These are phyloP conservation scores for Paramecium biaurelia DNA, from an alignment of 73 alveolate species.

Conservation along the genomic window DNA sequence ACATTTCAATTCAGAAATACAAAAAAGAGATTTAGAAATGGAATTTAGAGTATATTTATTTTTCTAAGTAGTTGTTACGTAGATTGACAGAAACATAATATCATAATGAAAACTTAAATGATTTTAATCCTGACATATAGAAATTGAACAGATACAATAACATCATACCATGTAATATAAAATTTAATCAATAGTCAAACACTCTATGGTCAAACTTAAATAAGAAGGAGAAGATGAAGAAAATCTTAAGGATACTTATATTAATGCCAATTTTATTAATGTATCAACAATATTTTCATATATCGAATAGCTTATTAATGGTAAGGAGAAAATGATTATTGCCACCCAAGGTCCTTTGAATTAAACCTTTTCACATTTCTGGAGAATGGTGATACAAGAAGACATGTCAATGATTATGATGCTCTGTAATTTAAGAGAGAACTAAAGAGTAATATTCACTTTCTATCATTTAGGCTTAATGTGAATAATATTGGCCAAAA, in stretches of 20 bases:
- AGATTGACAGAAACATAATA: constrained; percentile 7
- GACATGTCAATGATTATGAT: constrained; percentile 79
- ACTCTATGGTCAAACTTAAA: constrained; percentile 24
- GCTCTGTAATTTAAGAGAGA: constrained; percentile 87
- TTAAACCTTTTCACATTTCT: constrained; percentile 84
- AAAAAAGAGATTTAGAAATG: constrained; percentile 49
- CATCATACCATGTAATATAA: constrained; percentile 70
- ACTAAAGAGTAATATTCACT: constrained; percentile 72
- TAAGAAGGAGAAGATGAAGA: constrained; percentile 52
- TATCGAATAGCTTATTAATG: constrained; percentile 65
- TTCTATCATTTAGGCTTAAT: constrained; percentile 58
- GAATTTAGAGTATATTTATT: constrained; percentile 9
- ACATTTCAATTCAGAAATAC: background rate
- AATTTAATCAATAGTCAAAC: constrained; percentile 26
- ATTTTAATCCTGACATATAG: constrained; percentile 62
- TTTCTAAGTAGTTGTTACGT: background rate
- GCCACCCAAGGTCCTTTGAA: constrained; percentile 95
- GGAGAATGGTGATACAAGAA: constrained; percentile 94
- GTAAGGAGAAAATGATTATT: constrained; percentile 74
- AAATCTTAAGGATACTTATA: constrained; percentile 64
- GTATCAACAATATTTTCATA: constrained; percentile 55
- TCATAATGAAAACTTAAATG: background rate
- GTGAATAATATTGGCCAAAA: constrained; percentile 92
- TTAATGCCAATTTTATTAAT: constrained; percentile 80
- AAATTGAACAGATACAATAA: constrained; percentile 78